phyloP scores from a whole-genome alignment of 1,284 basidiomycete genomes.

The Caloboletus firmus region DNA sequence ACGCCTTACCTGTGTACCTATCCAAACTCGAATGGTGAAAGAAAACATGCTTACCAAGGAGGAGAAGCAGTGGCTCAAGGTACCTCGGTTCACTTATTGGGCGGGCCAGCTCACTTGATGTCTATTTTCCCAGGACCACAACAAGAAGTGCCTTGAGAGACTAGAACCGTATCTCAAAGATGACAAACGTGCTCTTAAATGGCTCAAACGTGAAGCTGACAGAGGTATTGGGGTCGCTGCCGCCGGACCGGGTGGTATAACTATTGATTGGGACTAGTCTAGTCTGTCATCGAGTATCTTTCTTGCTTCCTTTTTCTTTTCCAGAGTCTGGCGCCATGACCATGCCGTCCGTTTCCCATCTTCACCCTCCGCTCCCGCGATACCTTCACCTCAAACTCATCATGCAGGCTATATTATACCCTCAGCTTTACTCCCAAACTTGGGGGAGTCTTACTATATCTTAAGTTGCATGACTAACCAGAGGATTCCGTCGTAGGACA shows the following conservation, averaged over 20 bases:
- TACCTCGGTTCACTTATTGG: constrained; percentile 24
- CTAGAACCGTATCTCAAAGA: constrained; percentile 74
- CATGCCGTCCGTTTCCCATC: neutral
- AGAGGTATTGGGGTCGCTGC: constrained; percentile 66
- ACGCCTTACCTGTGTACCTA: constrained; percentile 88
- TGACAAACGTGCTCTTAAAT: constrained; percentile 79
- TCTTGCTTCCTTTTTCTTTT: neutral
- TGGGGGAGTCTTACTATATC: constrained; percentile 27
- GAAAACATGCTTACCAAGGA: constrained; percentile 79
- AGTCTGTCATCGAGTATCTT: neutral
- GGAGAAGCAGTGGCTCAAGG: constrained; percentile 90
- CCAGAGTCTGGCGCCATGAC: constrained; percentile 2
- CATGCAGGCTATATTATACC: constrained; percentile 10
- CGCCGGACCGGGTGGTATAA: constrained; percentile 60
- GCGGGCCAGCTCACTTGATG: constrained; percentile 1
- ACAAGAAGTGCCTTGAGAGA: constrained; percentile 71
- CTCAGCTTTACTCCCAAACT: constrained; percentile 5
- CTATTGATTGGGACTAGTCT: constrained; percentile 71
- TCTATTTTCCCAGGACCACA: constrained; percentile 64
- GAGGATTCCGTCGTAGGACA: constrained; percentile 24
- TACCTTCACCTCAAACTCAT: constrained; percentile 17
- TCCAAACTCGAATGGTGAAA: constrained; percentile 90
- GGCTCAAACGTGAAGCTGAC: constrained; percentile 76
- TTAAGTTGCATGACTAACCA: constrained; percentile 29
- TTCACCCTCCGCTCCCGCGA: constrained; percentile 14